These are phyloP conservation scores for Triticum timopheevii DNA, from an alignment of 176 grass and related monocot genomes.

Conservation along the genomic window DNA sequence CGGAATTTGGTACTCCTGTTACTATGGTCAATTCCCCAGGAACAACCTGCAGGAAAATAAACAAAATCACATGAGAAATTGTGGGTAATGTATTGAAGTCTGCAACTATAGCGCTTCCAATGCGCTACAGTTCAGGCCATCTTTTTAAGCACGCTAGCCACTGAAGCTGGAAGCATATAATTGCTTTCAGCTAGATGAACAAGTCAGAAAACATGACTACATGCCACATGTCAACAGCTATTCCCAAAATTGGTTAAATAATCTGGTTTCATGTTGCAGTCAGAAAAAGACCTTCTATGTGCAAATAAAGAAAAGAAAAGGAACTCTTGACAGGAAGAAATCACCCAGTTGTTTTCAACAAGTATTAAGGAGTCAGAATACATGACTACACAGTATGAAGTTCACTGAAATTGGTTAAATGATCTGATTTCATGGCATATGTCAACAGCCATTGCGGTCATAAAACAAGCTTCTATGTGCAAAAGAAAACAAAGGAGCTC, in stretches of 20 bases:
- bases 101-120: background rate
- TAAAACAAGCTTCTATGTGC: background rate
- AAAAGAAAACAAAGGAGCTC: background rate
- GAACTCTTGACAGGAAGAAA: background rate
- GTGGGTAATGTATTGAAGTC: background rate
- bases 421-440: background rate
- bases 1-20: slow-evolving; percentile 96
- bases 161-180: slow-evolving; percentile 10
- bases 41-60: slow-evolving; percentile 57
- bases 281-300: background rate
- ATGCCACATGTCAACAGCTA: background rate
- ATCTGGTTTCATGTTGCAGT: background rate
- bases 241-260: background rate
- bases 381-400: background rate
- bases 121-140: slow-evolving; percentile 8
- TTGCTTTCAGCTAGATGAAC: background rate
- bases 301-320: background rate
- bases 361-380: background rate
- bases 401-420: background rate
- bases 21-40: slow-evolving; percentile 91
- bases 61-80: slow-evolving; percentile 13
- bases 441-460: background rate
- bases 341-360: background rate
- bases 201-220: background rate
- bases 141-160: background rate